Percentiles rank a stretch among this genome's conserved stretches.
Conservation (phyloP, 345 rosid species). For the Aegle marmelos region DNA sequence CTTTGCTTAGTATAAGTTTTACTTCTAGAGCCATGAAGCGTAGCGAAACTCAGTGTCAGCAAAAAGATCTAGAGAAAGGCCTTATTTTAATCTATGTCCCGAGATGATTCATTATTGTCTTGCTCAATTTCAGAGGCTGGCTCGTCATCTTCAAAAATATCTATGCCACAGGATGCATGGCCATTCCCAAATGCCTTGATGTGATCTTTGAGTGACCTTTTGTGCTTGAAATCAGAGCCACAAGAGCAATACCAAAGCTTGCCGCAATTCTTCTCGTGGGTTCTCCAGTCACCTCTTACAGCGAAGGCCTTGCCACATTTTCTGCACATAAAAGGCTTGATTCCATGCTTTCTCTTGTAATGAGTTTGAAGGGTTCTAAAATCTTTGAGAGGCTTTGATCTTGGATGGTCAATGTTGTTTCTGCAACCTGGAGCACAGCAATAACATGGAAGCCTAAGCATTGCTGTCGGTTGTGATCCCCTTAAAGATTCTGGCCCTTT, state of each 20-base stretch:
- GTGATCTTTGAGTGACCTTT: slow-evolving; percentile 92
- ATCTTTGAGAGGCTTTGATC: slow-evolving; percentile 87
- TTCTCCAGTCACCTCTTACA: slow-evolving; percentile 97
- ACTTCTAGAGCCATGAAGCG: slow-evolving; percentile 7
- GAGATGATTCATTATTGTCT: slow-evolving; percentile 43
- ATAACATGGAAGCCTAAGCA: slow-evolving; percentile 90
- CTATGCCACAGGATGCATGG: slow-evolving; percentile 71
- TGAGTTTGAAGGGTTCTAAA: slow-evolving; percentile 99
- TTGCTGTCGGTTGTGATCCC: slow-evolving; percentile 95
- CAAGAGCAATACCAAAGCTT: slow-evolving; percentile 95
- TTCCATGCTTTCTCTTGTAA: slow-evolving; percentile 94
- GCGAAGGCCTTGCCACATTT: slow-evolving; percentile 96
- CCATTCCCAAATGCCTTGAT: slow-evolving; percentile 81
- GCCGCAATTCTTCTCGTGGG: slow-evolving; percentile 98
- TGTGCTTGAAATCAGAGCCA: slow-evolving; percentile 97
- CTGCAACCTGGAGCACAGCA: slow-evolving; percentile 95
- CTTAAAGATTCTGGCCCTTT: slow-evolving; percentile 93
- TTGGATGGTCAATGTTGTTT: slow-evolving; percentile 93
- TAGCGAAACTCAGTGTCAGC: slow-evolving; percentile 9
- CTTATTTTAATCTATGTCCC: slow-evolving; percentile 9
- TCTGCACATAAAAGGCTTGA: slow-evolving; percentile 88
- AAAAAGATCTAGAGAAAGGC: background rate
- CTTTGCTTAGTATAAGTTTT: background rate
- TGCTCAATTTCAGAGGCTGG: slow-evolving; percentile 76
- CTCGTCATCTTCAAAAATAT: slow-evolving; percentile 63